phyloP scores from a whole-genome alignment of 2,329 filamentous ascomycete genomes.

The Exophiala sp. region DNA sequence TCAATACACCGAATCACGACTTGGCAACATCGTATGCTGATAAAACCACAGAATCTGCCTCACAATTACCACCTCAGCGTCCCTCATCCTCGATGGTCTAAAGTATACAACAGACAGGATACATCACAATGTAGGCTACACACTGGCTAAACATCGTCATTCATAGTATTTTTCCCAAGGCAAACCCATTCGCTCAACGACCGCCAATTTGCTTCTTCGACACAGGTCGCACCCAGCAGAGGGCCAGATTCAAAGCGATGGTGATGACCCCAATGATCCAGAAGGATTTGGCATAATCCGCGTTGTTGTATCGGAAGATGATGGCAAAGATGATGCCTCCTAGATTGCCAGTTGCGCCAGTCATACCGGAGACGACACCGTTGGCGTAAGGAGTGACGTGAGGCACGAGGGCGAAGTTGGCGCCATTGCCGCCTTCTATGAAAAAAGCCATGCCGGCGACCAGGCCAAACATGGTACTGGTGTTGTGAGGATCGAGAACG shows the following conservation, averaged over 20 bases:
- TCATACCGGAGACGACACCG: constrained; percentile 68
- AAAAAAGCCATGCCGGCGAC: constrained; percentile 74
- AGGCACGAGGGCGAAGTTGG: constrained; percentile 79
- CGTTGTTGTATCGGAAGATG: constrained; percentile 69
- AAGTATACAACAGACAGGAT: too few species aligned
- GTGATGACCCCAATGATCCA: constrained; percentile 78
- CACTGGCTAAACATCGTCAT: too few species aligned
- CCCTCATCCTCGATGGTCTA: too few species aligned
- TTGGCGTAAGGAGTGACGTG: constrained; percentile 81
- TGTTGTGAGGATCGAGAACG: constrained; percentile 54
- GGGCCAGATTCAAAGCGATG: constrained; percentile 61
- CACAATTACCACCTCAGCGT: too few species aligned
- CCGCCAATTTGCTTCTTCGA: constrained; percentile 49
- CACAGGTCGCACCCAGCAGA: constrained; percentile 58
- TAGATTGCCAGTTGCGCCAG: constrained; percentile 74
- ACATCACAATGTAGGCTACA: too few species aligned
- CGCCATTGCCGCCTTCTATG: constrained; percentile 76
- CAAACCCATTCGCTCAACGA: constrained; percentile 5
- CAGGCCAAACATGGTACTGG: constrained; percentile 67
- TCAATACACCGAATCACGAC: too few species aligned
- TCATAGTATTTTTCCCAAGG: background rate
- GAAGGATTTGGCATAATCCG: constrained; percentile 62
- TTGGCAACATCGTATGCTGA: too few species aligned
- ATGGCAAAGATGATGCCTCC: constrained; percentile 81
- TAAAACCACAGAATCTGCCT: too few species aligned